Base-by-base conservation (phyloP, 495 filamentous ascomycete genomes). In the Podospora bellae-mahoneyi region DNA sequence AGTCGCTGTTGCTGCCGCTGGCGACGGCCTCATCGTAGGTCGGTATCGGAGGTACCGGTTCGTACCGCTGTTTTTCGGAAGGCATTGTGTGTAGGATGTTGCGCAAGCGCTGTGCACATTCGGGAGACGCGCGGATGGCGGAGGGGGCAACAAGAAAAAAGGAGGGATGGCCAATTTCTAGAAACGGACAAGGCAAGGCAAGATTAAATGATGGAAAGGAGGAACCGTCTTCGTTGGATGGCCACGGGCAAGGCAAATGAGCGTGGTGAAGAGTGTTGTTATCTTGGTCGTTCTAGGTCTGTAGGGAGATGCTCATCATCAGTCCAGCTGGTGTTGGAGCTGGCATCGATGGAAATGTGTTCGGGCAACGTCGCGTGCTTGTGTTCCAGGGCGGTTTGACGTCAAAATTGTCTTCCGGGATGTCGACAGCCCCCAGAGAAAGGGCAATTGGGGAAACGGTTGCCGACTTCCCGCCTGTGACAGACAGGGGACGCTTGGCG, bases 21-120 rank as follows among this genome's bases (percentile, higher is more conserved):
- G 79, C 77, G 64, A 80, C 88, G 64, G 95, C 93, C 82, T 99
- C 95, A 78, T 97, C 94, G 84, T 99, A 99, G 54, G 90, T 89
- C 9, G 94, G 94, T 78, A 98, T 97, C 20, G 95, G 82, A 30
- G 82, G 94, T 65, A 92, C 85, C 62, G 84, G 77, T 72, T 89
- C 86, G 78, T 90, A 89, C 26, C 71, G 78, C 69, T 78, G 75
- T 70, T 77, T 78, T 68, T 78, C 79, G 62, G 79, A 78, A 59
- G 81, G 78, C 82, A 84, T 83, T 64, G 69, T 78, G 73, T 15
- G 58, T 26, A 55, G 20, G n/a, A 34, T 9, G 44, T 54, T 34
- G 28, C 20, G 56, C n/a, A 58, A 20, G 23, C 9, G 65, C 64
- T 48, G 65, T 57, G 68, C 27, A 69, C 72, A 72, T 76, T 70